A percentile compares a stretch with the other conserved stretches of the same genome.
These are phyloP conservation scores for Handroanthus guayacan DNA, from an alignment of 257 asterid genomes.

Conservation along the genomic window DNA sequence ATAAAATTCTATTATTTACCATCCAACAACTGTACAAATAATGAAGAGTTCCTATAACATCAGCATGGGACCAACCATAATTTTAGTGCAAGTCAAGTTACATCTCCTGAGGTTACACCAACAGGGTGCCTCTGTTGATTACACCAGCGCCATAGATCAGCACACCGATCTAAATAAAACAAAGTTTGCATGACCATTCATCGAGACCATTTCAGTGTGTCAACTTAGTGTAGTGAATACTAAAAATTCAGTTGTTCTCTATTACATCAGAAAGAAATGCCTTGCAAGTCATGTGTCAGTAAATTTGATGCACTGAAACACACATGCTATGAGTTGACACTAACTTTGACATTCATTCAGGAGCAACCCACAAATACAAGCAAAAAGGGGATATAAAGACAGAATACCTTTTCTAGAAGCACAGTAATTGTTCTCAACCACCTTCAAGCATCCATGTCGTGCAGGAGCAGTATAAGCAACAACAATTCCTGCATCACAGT, in stretches of 20 bases:
- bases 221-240: constrained; percentile 13
- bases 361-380: constrained; percentile 26
- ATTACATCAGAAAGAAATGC: constrained; percentile 7
- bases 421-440: constrained; percentile 89
- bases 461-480: constrained; percentile 80
- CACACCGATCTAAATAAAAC: neutral
- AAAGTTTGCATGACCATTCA: neutral
- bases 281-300: neutral
- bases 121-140: neutral
- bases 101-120: constrained; percentile 3
- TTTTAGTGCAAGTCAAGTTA: constrained; percentile 18
- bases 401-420: constrained; percentile 87
- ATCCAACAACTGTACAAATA: neutral
- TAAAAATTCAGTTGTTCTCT: constrained; percentile 18
- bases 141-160: neutral
- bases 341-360: constrained; percentile 16
- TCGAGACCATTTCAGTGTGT: constrained; percentile 1
- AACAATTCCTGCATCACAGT: constrained; percentile 65
- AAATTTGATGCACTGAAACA: constrained; percentile 20
- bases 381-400: constrained; percentile 26
- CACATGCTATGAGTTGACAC: constrained; percentile 16
- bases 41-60: constrained; percentile 15
- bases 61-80: constrained; percentile 15
- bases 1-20: constrained; percentile 8
- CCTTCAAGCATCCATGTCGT: constrained; percentile 91